Conservation (phyloP, 2,329 filamentous ascomycete species). For the Penicillium italicum region DNA sequence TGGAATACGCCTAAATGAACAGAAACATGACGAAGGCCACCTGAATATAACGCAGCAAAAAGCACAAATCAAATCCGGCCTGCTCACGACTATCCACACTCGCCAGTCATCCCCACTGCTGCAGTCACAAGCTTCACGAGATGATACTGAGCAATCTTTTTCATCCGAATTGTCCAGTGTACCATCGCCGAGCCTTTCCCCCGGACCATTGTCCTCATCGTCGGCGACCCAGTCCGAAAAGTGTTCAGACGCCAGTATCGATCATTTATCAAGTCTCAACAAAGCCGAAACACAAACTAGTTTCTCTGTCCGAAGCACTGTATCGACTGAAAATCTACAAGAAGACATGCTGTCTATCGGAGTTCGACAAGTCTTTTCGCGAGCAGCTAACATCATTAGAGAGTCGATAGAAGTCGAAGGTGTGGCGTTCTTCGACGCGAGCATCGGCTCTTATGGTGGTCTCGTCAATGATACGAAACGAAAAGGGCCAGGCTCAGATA, state of each 20-base stretch:
- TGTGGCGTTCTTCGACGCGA: constrained; percentile 28
- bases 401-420: constrained; percentile 43
- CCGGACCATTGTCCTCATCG: neutral
- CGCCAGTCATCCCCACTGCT: neutral
- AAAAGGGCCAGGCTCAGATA: neutral
- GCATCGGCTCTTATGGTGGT: constrained; percentile 7
- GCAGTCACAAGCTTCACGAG: neutral
- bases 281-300: neutral
- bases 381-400: constrained; percentile 45
- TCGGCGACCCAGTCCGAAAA: neutral
- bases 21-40: constrained; percentile 11
- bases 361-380: constrained; percentile 34
- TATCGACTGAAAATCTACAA: neutral
- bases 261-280: neutral
- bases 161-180: neutral
- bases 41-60: constrained; percentile 24
- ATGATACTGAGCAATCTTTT: neutral
- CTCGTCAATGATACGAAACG: constrained; percentile 2
- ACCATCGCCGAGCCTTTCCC: neutral
- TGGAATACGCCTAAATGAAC: neutral
- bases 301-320: neutral
- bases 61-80: constrained; percentile 6
- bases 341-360: neutral
- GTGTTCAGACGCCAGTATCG: neutral
- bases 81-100: neutral